Evolutionary conservation across 2,329 filamentous ascomycete species (phyloP).

Genomic region (Magnaporthiopsis rhizophila): DNA sequence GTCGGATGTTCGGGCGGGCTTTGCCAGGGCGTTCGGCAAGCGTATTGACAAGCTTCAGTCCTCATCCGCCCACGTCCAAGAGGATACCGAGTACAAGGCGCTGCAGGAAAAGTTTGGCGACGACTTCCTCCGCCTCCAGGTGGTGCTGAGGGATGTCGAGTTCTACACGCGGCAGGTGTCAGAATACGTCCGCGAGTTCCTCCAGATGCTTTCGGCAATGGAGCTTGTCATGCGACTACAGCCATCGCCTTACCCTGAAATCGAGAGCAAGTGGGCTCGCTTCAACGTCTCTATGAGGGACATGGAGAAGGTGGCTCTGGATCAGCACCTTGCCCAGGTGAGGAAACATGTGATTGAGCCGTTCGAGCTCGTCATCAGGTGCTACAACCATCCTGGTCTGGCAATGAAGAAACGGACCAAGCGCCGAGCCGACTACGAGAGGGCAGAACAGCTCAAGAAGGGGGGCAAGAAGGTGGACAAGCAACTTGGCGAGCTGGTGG

Average conservation of each 20-base stretch:
- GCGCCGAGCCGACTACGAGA: slow-evolving; percentile 81
- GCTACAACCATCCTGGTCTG: slow-evolving; percentile 72
- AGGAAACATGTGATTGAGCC: slow-evolving; percentile 75
- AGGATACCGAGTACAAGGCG: slow-evolving; percentile 75
- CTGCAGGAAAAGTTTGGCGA: slow-evolving; percentile 83
- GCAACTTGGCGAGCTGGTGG: slow-evolving; percentile 73
- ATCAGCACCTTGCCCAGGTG: slow-evolving; percentile 66
- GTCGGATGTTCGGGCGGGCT: slow-evolving; percentile 73
- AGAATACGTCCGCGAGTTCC: slow-evolving; percentile 72
- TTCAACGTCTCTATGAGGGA: slow-evolving; percentile 85
- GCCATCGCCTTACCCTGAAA: slow-evolving; percentile 68
- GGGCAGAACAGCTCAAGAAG: slow-evolving; percentile 68
- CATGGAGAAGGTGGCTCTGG: slow-evolving; percentile 72
- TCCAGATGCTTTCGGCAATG: slow-evolving; percentile 72
- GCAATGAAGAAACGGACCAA: slow-evolving; percentile 94
- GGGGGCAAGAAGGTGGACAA: slow-evolving; percentile 80
- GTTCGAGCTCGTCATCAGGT: slow-evolving; percentile 30
- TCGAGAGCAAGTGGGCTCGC: slow-evolving; percentile 90
- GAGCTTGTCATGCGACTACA: slow-evolving; percentile 70
- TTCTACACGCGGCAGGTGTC: slow-evolving; percentile 79
- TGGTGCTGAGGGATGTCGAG: slow-evolving; percentile 89
- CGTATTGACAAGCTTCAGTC: slow-evolving; percentile 77
- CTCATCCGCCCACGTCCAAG: slow-evolving; percentile 51
- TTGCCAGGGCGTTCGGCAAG: slow-evolving; percentile 85
- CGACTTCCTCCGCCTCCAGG: slow-evolving; percentile 85